A percentile compares a stretch with the other conserved stretches of the same genome.
These are phyloP conservation scores for Arthroderma uncinatum DNA, from an alignment of 2,329 filamentous ascomycete genomes.

Conservation along the genomic window DNA sequence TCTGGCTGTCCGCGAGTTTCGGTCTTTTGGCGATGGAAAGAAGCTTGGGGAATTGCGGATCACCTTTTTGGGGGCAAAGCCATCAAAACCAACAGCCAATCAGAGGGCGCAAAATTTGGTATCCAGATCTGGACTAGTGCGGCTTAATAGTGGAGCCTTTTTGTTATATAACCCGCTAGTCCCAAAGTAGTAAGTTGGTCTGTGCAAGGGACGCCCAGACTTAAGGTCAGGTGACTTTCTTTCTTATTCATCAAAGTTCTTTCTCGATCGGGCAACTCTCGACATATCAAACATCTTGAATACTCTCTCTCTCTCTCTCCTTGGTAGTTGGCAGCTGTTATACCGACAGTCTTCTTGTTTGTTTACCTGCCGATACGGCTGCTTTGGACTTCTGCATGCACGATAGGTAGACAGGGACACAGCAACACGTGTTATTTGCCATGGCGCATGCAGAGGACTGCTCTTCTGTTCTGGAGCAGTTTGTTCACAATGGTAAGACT, in stretches of 20 bases:
- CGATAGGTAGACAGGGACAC: not conserved
- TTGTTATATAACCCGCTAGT: not conserved
- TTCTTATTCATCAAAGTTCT: not conserved
- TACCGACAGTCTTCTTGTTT: not conserved
- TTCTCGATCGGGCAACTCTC: not conserved
- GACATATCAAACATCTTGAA: not conserved
- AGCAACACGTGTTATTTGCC: not conserved
- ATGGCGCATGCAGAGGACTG: conserved; percentile 49
- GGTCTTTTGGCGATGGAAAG: not conserved
- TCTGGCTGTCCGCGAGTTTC: not conserved
- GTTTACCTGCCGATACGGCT: not conserved
- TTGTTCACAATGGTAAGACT: conserved; percentile 49
- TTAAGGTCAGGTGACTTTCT: not conserved
- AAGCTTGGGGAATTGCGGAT: not conserved
- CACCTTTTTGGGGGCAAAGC: not conserved
- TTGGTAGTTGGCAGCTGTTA: not conserved
- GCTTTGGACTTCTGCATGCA: not conserved
- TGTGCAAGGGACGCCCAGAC: not conserved
- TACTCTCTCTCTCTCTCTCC: not conserved
- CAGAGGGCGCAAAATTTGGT: not conserved
- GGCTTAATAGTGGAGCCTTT: not conserved
- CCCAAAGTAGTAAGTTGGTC: not conserved
- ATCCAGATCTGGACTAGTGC: not conserved
- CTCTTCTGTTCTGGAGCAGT: conserved; percentile 53
- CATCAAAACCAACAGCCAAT: conserved; percentile 7